A percentile compares a stretch with the other conserved stretches of the same genome.
Evolutionary conservation across 495 filamentous ascomycete species (phyloP).

Genomic region (Lophiostoma macrostomum): DNA sequence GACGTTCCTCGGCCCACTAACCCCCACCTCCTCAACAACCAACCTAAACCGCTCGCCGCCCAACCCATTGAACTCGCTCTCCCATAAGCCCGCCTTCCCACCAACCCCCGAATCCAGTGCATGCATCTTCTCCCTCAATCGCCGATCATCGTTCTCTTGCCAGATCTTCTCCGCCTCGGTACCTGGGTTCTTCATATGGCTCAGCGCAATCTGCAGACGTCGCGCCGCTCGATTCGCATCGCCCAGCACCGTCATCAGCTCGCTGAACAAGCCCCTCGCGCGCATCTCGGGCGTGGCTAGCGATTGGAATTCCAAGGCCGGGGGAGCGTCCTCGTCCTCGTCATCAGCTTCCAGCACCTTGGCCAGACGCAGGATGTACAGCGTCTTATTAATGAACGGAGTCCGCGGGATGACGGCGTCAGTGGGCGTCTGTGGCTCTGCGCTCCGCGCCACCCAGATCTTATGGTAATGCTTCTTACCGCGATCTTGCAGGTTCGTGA

Average conservation of each 20-base stretch:
- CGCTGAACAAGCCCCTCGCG: no score
- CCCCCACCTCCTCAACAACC: conserved; percentile 6
- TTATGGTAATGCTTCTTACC: not conserved
- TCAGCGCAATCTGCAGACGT: conserved; percentile 6
- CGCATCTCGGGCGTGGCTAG: not conserved
- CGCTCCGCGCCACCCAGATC: conserved; percentile 8
- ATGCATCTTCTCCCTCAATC: conserved; percentile 1
- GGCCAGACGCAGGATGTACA: conserved; percentile 4
- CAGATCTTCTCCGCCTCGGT: not conserved
- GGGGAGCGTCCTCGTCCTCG: not conserved
- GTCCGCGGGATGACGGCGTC: not conserved
- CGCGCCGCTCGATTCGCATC: conserved; percentile 11
- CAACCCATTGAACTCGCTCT: conserved; percentile 14
- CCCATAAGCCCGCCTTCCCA: conserved; percentile 3
- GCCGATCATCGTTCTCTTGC: not conserved
- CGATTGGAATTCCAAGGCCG: not conserved
- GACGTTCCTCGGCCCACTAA: conserved; percentile 11
- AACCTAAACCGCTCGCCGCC: conserved; percentile 14
- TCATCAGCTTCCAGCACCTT: not conserved
- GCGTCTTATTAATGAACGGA: not conserved
- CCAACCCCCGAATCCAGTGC: not conserved
- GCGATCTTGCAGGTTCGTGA: not conserved
- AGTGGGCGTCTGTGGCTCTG: not conserved
- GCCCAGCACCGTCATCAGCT: not conserved
- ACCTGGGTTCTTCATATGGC: not conserved